Evolutionary conservation across 2,329 filamentous ascomycete genomes (phyloP), one percentile per base, ranked within the genome.

Genomic region (Phyllosticta citrichinensis): DNA sequence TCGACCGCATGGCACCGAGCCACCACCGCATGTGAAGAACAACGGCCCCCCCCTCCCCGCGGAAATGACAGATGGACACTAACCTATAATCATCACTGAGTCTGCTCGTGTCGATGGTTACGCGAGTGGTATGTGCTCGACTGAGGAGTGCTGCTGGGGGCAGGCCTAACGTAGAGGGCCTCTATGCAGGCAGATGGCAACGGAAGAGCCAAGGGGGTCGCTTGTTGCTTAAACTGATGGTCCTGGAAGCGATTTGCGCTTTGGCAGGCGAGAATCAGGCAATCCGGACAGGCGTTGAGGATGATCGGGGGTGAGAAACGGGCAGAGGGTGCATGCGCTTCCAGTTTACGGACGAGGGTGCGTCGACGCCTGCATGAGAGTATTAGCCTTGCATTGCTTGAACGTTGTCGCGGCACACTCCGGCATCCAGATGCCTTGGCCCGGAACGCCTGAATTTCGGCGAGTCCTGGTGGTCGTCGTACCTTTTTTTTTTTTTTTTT

Each of bases 341-440:
- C 64, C 62, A 62, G 66, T 64, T 61, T 63, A 24, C 52, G 27
- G 55, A 58, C 57, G 58, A 66, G 63, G 62, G 64, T 68, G 66
- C 64, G 68, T 67, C 68, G 68, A 67, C 65, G 66, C 63, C 71
- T 74, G 67, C 64, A 66, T 65, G 63, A 63, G 62, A 66, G 62
- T 60, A 64, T 74, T 69, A 73, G 72, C 55, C 56, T 54, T 51
- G 65, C 65, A 66, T 63, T 62, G 63, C 54, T 62, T 63, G 62
- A 66, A 62, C 64, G 56, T 64, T 62, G 53, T 63, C 65, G 63
- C 63, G 58, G 54, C 54, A 61, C 58, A 27, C 40, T n/a, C 40
- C 58, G 22, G 58, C 58, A 40, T 25, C 47, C 20, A 50, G 25
- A 56, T 35, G 53, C 22, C 54, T 56, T 30, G 20, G 54, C 58